These are phyloP conservation scores for Penicillium olsonii DNA, from an alignment of 2,329 filamentous ascomycete species.

Conservation along the genomic window DNA sequence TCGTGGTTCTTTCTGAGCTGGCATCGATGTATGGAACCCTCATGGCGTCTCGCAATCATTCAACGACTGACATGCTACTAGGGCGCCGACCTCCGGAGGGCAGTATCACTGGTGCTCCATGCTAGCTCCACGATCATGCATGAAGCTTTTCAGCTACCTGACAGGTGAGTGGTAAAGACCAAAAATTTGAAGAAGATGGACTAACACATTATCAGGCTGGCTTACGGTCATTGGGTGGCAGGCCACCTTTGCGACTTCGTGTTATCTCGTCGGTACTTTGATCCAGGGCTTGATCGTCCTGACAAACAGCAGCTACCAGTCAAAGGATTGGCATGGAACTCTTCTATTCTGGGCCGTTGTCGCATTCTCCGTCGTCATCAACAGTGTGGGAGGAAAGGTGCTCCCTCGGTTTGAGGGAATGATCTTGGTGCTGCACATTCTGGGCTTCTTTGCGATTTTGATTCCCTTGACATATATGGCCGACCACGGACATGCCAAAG, in stretches of 20 bases:
- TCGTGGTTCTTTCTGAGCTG: slow-evolving; percentile 34
- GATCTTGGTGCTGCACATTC: slow-evolving; percentile 53
- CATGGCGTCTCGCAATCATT: neutral
- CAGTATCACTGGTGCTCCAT: slow-evolving; percentile 47
- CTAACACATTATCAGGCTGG: slow-evolving; percentile 33
- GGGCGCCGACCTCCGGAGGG: slow-evolving; percentile 37
- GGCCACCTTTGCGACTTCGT: slow-evolving; percentile 39
- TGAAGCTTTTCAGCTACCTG: slow-evolving; percentile 43
- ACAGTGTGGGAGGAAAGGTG: slow-evolving; percentile 44
- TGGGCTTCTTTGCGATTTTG: slow-evolving; percentile 56
- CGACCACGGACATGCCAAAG: slow-evolving; percentile 41
- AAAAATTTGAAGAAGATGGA: neutral
- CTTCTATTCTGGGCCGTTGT: slow-evolving; percentile 50
- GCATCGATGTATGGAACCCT: slow-evolving; percentile 31
- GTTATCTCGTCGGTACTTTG: slow-evolving; percentile 34
- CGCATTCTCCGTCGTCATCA: slow-evolving; percentile 43
- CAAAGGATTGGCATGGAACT: slow-evolving; percentile 52
- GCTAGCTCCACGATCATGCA: slow-evolving; percentile 37
- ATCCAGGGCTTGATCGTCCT: slow-evolving; percentile 42
- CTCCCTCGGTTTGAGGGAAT: slow-evolving; percentile 53
- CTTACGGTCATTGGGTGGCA: slow-evolving; percentile 48
- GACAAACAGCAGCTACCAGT: slow-evolving; percentile 38
- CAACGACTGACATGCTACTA: slow-evolving; percentile 5
- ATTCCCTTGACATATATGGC: slow-evolving; percentile 49
- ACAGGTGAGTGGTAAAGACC: slow-evolving; percentile 25